Evolutionary conservation across 2,329 filamentous ascomycete species (phyloP).

Genomic region (Leptographium wingfieldii): DNA sequence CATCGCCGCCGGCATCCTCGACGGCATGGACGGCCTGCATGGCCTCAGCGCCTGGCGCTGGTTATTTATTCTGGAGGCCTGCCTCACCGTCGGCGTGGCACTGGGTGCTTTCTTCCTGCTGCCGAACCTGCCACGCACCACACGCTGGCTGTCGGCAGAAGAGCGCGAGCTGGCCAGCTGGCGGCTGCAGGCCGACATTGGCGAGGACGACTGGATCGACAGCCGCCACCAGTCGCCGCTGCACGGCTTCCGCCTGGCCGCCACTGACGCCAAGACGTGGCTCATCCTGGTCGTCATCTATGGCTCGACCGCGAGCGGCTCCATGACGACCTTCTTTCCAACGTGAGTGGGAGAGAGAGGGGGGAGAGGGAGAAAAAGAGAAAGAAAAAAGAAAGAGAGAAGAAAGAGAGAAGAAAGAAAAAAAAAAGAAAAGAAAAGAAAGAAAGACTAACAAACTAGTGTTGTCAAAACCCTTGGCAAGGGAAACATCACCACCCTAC

Average conservation of each 20-base stretch:
- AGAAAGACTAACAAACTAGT: conserved; percentile 4
- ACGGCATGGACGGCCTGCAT: conserved; percentile 42
- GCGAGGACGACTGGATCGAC: conserved; percentile 31
- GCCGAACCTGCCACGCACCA: conserved; percentile 46
- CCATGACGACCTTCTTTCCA: conserved; percentile 11
- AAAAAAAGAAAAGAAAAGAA: background rate
- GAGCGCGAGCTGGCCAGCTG: conserved; percentile 41
- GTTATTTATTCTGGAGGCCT: conserved; percentile 40
- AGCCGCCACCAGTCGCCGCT: conserved; percentile 1
- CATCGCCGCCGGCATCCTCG: conserved; percentile 29
- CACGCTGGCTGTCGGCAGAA: conserved; percentile 42
- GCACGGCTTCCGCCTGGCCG: conserved; percentile 14
- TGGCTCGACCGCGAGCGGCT: background rate
- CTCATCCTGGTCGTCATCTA: conserved; percentile 10
- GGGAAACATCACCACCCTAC: conserved; percentile 17
- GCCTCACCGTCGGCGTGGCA: conserved; percentile 42
- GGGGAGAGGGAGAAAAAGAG: too few relatives aligned
- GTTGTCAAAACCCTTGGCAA: conserved; percentile 14
- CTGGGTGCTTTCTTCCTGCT: conserved; percentile 49
- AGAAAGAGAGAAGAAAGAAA: background rate
- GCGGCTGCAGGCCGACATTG: conserved; percentile 42
- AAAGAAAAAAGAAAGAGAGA: background rate
- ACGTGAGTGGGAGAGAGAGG: conserved; percentile 6
- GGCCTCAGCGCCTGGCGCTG: conserved; percentile 31
- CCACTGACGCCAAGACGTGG: conserved; percentile 15